Conservation (phyloP, 306 rosid genomes). For the Echinosophora koreensis region DNA sequence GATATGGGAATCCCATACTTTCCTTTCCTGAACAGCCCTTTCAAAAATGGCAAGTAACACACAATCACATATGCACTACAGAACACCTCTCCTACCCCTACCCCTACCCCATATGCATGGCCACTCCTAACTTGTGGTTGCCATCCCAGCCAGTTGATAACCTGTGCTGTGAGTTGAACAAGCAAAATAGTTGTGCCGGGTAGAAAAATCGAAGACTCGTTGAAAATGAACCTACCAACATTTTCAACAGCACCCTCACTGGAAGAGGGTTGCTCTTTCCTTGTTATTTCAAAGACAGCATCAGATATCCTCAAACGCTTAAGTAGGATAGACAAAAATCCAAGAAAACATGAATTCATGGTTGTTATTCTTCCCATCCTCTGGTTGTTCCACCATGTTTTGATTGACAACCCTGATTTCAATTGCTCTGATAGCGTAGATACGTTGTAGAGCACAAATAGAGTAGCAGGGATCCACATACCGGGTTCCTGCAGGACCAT, state of each 20-base stretch:
- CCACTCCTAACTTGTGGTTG: not conserved
- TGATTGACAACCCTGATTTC: conserved; percentile 53
- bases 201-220: conserved; percentile 62
- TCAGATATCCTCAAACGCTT: conserved; percentile 56
- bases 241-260: not conserved
- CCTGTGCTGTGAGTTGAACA: conserved; percentile 55
- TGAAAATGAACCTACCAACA: conserved; percentile 55
- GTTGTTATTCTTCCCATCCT: conserved; percentile 59
- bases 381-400: conserved; percentile 78
- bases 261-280: conserved; percentile 49
- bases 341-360: conserved; percentile 57
- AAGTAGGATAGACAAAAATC: conserved; percentile 47
- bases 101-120: conserved; percentile 56
- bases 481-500: conserved; percentile 43
- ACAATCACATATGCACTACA: conserved; percentile 54
- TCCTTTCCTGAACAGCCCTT: conserved; percentile 64
- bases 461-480: conserved; percentile 42
- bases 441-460: conserved; percentile 42
- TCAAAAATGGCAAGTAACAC: conserved; percentile 62
- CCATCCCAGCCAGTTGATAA: conserved; percentile 35
- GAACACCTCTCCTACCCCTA: conserved; percentile 59
- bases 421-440: conserved; percentile 48
- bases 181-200: conserved; percentile 64
- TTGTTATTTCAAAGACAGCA: conserved; percentile 62
- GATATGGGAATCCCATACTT: conserved; percentile 67